Base-by-base conservation (phyloP, 345 rosid species). In the Euphorbia lathyris region DNA sequence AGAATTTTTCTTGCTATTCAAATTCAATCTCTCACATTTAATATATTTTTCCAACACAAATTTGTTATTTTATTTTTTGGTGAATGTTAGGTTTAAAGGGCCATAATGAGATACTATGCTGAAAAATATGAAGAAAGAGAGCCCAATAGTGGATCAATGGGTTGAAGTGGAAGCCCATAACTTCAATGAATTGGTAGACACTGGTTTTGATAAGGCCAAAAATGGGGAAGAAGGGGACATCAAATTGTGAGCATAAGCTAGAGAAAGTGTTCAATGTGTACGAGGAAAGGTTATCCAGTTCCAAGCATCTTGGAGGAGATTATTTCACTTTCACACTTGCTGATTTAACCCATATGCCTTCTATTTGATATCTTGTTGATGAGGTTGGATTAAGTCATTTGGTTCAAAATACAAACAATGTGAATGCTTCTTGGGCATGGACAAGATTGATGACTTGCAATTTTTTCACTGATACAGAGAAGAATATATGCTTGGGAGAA, bases 361-460 rank as follows among this genome's bases (percentile, higher is more conserved):
- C 63, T n/a, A 42, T 85, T 13, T 70, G 90, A 60, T 76, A 85
- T 61, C 70, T 88, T 65, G 66, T 78, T 66, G 62, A 80, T 1
- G 91, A 91, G 4, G 69, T 74, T 20, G 82, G 84, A 20, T 69
- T 80, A 82, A 78, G 50, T 14, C 83, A 84, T 36, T 61, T 89
- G 88, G 68, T 91, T 36, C 68, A 40, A 12, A 82, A 84, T 67
- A 76, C 88, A 68, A 65, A 80, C 71, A 71, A 75, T 36, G 79
- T 93, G 32, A 80, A 78, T 71, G 85, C 84, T 9, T 91, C 97
- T 97, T 91, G 94, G 96, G 82, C 97, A 29, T 88, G 96, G 96
- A 86, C 83, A 84, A 88, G 82, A 52, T 74, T 91, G 26, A 77
- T 83, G 74, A 75, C 79, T 87, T 40, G 85, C 85, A n/a, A n/a